phyloP scores from a whole-genome alignment of 2,329 filamentous ascomycete species.

The Nemania serpens region DNA sequence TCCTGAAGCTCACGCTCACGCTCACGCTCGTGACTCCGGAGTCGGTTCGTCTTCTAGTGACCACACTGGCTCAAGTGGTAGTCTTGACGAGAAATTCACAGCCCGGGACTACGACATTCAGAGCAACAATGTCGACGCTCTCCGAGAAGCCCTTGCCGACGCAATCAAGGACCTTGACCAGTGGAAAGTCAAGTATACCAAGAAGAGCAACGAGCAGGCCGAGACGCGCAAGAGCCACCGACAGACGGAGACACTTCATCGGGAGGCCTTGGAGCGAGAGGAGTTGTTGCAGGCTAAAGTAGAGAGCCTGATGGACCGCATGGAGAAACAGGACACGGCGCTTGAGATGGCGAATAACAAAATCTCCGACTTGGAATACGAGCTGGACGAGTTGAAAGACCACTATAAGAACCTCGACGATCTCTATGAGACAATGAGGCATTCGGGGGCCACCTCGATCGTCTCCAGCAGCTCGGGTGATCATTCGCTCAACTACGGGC shows the following conservation, averaged over 20 bases:
- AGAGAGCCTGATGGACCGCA: slow-evolving; percentile 14
- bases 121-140: slow-evolving; percentile 26
- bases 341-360: slow-evolving; percentile 15
- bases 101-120: slow-evolving; percentile 25
- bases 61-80: slow-evolving; percentile 36
- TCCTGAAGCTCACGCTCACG: slow-evolving; percentile 28
- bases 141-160: slow-evolving; percentile 24
- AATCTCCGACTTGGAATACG: slow-evolving; percentile 7
- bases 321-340: slow-evolving; percentile 23
- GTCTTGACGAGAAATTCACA: slow-evolving; percentile 38
- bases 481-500: slow-evolving; percentile 1
- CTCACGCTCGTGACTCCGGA: slow-evolving; percentile 35
- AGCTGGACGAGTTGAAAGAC: slow-evolving; percentile 10
- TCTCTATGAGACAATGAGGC: slow-evolving; percentile 8
- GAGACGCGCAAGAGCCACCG: slow-evolving; percentile 17
- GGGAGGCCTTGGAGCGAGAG: slow-evolving; percentile 2
- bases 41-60: slow-evolving; percentile 41
- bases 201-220: slow-evolving; percentile 14
- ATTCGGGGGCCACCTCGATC: slow-evolving; percentile 8
- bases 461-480: slow-evolving; percentile 17
- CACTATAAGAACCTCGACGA: slow-evolving; percentile 16
- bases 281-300: slow-evolving; percentile 7
- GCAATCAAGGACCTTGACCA: slow-evolving; percentile 23
- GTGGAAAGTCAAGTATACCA: slow-evolving; percentile 18
- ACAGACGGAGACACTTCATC: slow-evolving; percentile 5